Base-by-base conservation (phyloP, 179 eudicot species). In the Camellia oleifera region DNA sequence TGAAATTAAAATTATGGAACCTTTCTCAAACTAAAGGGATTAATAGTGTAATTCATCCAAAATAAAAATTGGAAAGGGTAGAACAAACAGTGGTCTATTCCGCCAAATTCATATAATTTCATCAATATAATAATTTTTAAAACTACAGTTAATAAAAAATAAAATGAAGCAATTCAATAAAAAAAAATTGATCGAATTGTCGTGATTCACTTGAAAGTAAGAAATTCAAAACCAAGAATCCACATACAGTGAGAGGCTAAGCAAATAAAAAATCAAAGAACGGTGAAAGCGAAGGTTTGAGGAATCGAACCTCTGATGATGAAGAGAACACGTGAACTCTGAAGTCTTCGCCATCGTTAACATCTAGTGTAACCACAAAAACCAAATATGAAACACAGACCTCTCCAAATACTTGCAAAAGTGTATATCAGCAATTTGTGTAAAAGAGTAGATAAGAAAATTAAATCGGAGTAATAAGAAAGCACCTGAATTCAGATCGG, bases 241-340 rank as follows among this genome's bases (percentile, higher is more conserved):
- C 54, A 61, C 13, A 61, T 54, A 18, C 74, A 32, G 45, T 11
- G 23, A 74, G 5, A 13, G 8, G 44, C 60, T 0, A 54, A 66
- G 1, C 14, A n/a, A 60, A 44, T 13, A 17, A 20, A 50, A 32
- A 40, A 57, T 74, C 50, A 73, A 32, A 48, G 26, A 61, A 26
- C 15, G 44, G 14, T 9, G 11, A 18, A 66, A 53, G 40, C 1
- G 10, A 8, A 17, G 77, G 74, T 7, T 56, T 76, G 12, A 8
- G 13, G 12, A 11, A 2, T 44, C 13, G 74, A 23, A 88, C 91
- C 89, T 86, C 86, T 54, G 85, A 46, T 18, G 91, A 75, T 42
- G 89, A 88, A 79, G 88, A 86, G 76, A 88, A 88, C 40, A 88
- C 89, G 62, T 88, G 88, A 83, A 85, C 88, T 76, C 81, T 84